Percentiles rank a stretch among this genome's conserved stretches.
These are phyloP conservation scores for Monilinia polystroma DNA, from an alignment of 2,329 filamentous ascomycete species.

Conservation along the genomic window DNA sequence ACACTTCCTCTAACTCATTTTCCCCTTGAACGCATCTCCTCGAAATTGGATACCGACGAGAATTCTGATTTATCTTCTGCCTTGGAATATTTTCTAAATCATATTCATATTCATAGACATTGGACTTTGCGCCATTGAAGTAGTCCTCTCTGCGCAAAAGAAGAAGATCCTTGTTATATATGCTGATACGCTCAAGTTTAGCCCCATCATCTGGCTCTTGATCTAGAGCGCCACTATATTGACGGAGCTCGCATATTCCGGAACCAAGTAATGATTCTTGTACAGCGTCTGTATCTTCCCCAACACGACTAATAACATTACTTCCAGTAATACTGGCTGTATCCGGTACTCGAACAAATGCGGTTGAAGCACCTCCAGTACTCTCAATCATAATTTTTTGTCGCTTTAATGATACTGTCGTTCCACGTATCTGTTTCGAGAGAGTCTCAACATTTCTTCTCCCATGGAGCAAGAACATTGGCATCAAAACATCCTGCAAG, in stretches of 20 bases:
- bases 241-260: constrained; percentile 17
- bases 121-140: constrained; percentile 44
- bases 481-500: constrained; percentile 25
- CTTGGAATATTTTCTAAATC: background rate
- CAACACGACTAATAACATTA: background rate
- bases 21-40: constrained; percentile 49
- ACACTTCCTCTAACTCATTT: constrained; percentile 49
- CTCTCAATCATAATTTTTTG: constrained; percentile 48
- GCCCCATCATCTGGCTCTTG: constrained; percentile 46
- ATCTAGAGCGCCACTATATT: constrained; percentile 32
- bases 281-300: constrained; percentile 1
- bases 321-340: constrained; percentile 11
- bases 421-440: constrained; percentile 21
- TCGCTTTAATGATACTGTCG: constrained; percentile 18
- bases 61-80: background rate
- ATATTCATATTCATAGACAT: constrained; percentile 39
- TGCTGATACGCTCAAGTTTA: constrained; percentile 46
- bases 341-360: constrained; percentile 42
- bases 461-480: constrained; percentile 37
- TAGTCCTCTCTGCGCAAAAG: constrained; percentile 39
- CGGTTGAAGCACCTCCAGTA: constrained; percentile 49
- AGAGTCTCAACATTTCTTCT: constrained; percentile 30
- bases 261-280: constrained; percentile 15
- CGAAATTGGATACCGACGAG: constrained; percentile 40
- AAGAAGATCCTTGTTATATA: constrained; percentile 47